Evolutionary conservation across 1,139 yeast species (phyloP), one percentile per base, ranked within the genome.

Genomic region (Pichia sp.): DNA sequence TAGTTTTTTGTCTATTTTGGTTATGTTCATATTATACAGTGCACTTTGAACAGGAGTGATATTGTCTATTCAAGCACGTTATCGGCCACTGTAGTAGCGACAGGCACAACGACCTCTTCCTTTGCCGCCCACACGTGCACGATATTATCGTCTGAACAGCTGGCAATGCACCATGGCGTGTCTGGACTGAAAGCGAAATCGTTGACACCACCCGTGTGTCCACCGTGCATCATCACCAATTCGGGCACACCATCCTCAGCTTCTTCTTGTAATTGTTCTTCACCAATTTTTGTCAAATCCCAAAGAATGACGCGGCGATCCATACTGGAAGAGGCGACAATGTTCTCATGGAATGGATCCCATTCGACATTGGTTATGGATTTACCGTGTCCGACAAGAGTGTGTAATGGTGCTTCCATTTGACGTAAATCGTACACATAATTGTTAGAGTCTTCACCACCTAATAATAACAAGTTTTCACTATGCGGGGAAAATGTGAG

Each of bases 181-280:
- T 67, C 73, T 3, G 80, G 77, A 51, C 80, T 79, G 69, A 85
- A 77, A 31, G 76, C 69, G 47, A 82, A 66, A 54, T 83, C 94
- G 24, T 78, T 76, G 10, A 83, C 79, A 2, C 80, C 69, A 11
- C 86, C 81, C 11, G 85, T 79, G 52, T 82, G 93, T 14, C 94
- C 94, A 25, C 91, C 93, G 51, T 83, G 94, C 77, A 83, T 79
- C 87, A 82, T 79, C 49, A 82, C 67, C 26, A 82, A 59, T 52
- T 83, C 94, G 6, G 91, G 87, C 31, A 82, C 79, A 31, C 91
- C 94, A 51, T 83, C 93, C 42, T 74, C 80, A 45, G 81, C 81
- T 52, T 82, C 94, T 44, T 76, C 83, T 43, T 75, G 84, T n/a
- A 65, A 66, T 54, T 81, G 91, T 50, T 82, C 93, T 47, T 78